Evolutionary conservation across 192 early-diverging fungal species (phyloP).

Genomic region (Podila verticillata): DNA sequence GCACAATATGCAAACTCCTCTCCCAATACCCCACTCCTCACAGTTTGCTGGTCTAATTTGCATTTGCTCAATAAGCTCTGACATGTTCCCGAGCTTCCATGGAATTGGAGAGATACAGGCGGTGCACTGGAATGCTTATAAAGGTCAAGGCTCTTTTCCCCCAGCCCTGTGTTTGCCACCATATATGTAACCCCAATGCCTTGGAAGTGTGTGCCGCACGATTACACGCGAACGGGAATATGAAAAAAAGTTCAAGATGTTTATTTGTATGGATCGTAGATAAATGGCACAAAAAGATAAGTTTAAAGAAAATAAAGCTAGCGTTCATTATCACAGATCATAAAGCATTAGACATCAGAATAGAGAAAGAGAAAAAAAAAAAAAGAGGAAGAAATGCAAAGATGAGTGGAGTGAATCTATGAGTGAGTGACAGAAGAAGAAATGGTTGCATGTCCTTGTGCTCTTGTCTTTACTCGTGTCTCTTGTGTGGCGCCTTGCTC

Average conservation of each 20-base stretch:
- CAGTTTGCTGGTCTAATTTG: too few relatives aligned
- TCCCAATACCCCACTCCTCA: too few relatives aligned
- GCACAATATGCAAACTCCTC: too few relatives aligned
- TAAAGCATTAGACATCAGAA: background rate
- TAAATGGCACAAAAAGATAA: background rate
- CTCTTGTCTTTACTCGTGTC: background rate
- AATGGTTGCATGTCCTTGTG: background rate
- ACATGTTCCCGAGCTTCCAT: too few relatives aligned
- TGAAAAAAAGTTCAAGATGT: background rate
- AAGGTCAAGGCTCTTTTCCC: too few relatives aligned
- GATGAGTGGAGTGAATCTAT: background rate
- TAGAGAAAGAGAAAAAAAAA: background rate
- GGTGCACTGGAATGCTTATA: too few relatives aligned
- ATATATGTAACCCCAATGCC: too few relatives aligned
- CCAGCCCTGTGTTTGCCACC: too few relatives aligned
- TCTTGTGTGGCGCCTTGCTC: too few relatives aligned
- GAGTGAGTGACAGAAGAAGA: background rate
- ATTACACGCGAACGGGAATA: background rate
- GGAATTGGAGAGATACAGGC: too few relatives aligned
- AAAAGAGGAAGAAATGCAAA: background rate
- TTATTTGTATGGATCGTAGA: background rate
- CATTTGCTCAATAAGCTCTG: too few relatives aligned
- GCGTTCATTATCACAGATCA: background rate
- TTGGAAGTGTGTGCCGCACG: too few relatives aligned
- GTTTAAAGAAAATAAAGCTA: background rate